Percentiles rank a stretch among this genome's conserved stretches.
phyloP scores from a whole-genome alignment of 805 yeast species.

The Candida hungchunana region DNA sequence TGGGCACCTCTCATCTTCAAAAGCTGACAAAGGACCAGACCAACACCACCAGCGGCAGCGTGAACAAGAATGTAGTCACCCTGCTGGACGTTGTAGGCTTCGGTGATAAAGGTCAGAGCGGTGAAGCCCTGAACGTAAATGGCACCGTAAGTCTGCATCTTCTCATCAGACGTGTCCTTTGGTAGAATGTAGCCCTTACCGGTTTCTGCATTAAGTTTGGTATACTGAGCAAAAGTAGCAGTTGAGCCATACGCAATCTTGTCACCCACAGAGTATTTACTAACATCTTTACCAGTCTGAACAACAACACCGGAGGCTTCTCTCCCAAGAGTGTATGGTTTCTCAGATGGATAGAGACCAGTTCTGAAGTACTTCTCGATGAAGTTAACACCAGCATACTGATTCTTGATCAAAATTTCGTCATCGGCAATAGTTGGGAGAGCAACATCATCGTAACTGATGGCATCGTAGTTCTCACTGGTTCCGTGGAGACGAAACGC shows the following conservation, averaged over 20 bases:
- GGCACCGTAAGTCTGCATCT: constrained; percentile 55
- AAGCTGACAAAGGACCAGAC: constrained; percentile 66
- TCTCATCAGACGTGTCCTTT: constrained; percentile 41
- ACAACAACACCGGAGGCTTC: constrained; percentile 71
- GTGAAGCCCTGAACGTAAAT: constrained; percentile 71
- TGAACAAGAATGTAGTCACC: constrained; percentile 74
- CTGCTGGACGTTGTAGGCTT: constrained; percentile 60
- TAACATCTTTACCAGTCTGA: constrained; percentile 56
- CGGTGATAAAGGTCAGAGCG: constrained; percentile 64
- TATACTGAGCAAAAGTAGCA: constrained; percentile 70
- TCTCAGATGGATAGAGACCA: constrained; percentile 62
- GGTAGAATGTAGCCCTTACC: constrained; percentile 45
- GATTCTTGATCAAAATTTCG: constrained; percentile 69
- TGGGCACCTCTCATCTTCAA: constrained; percentile 58
- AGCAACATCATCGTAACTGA: constrained; percentile 51
- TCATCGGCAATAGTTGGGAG: constrained; percentile 52
- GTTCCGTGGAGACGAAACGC: constrained; percentile 49
- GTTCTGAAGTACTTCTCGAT: constrained; percentile 80
- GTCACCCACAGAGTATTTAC: constrained; percentile 60
- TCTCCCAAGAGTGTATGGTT: constrained; percentile 68
- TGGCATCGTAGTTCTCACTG: constrained; percentile 37
- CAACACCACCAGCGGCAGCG: constrained; percentile 97
- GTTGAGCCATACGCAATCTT: constrained; percentile 53
- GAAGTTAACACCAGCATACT: constrained; percentile 75
- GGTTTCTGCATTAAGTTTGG: constrained; percentile 38